A percentile compares a stretch with the other conserved stretches of the same genome.
Evolutionary conservation across 345 rosid species (phyloP).

Genomic region (Alliaria petiolata): DNA sequence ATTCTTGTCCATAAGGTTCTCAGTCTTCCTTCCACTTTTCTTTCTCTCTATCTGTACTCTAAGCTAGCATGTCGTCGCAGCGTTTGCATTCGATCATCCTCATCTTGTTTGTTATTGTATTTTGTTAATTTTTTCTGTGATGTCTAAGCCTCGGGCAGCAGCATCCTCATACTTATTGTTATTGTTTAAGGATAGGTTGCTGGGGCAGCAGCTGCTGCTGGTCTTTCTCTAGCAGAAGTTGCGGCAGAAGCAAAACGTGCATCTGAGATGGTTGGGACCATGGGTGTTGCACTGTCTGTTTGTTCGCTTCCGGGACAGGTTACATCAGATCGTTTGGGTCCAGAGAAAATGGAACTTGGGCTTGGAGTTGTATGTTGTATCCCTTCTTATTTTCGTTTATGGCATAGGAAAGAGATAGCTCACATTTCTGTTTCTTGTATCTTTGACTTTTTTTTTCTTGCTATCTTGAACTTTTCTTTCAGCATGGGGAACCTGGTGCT

Average conservation of each 20-base stretch:
- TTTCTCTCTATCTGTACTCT: background rate
- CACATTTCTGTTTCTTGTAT: background rate
- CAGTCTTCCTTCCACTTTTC: background rate
- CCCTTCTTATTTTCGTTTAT: background rate
- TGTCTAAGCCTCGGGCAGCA: background rate
- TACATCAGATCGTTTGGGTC: conserved; percentile 82
- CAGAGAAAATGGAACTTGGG: conserved; percentile 94
- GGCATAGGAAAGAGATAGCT: background rate
- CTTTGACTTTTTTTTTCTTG: background rate
- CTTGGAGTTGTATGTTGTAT: conserved; percentile 86
- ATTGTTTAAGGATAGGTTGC: conserved; percentile 57
- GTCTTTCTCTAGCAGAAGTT: conserved; percentile 72
- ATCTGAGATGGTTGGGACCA: conserved; percentile 82
- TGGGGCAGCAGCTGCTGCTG: conserved; percentile 92
- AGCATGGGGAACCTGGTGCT: conserved; percentile 98
- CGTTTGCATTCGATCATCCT: too few relatives aligned
- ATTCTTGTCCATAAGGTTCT: conserved; percentile 88
- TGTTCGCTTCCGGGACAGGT: conserved; percentile 87
- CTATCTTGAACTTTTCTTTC: conserved; percentile 14
- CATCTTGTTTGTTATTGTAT: background rate
- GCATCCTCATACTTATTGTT: too few relatives aligned
- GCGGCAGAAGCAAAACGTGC: conserved; percentile 77
- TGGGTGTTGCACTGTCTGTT: conserved; percentile 91
- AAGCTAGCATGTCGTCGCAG: too few relatives aligned
- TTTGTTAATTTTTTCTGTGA: background rate